Evolutionary conservation across 1,284 basidiomycete genomes (phyloP), one percentile per base, ranked within the genome.

Genomic region (Tremellales sp.): DNA sequence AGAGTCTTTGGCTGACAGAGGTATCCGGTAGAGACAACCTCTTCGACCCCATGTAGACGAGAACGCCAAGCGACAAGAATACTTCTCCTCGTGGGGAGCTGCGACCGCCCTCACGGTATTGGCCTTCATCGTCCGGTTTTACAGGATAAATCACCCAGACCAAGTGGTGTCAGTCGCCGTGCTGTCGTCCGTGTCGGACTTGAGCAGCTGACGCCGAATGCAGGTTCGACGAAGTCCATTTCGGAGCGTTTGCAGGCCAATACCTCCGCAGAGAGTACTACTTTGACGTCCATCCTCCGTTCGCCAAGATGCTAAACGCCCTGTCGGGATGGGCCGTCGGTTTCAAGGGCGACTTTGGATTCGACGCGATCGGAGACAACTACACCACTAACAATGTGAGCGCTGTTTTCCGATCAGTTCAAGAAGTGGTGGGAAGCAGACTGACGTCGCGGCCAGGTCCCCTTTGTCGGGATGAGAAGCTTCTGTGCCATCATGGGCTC

Each of bases 161-260:
- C 84, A 90, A 76, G 91, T 97, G 54, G 93, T 95, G 27, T n/a
- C n/a, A n/a, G n/a, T n/a, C n/a, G n/a, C n/a, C n/a, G n/a, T n/a
- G 31, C n/a, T 36, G 26, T 37, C 33, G 36, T 35, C 37, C 1
- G 35, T 39, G 26, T 12, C 36, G 22, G 12, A 32, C 10, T 16
- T 8, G 16, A 27, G 13, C 26, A 50, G 19, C 19, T 58, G 93
- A 90, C 32, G n/a, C n/a, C n/a, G n/a, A n/a, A n/a, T n/a, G n/a
- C n/a, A n/a, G n/a, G n/a, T 97, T 97, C 71, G 92, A 97, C 69
- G 92, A 97, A 75, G 92, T 97, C 12, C 92, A 97, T 68, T 97
- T 95, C 66, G 91, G 91, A 14, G 59, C 68, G 74, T 93, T 97
- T 71, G 91, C 92, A 16, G 82, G 86, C 5, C 87, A 90, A 71